Evolutionary conservation across 2,329 filamentous ascomycete species (phyloP), one percentile per base, ranked within the genome.

Genomic region (Neonectria sp.): DNA sequence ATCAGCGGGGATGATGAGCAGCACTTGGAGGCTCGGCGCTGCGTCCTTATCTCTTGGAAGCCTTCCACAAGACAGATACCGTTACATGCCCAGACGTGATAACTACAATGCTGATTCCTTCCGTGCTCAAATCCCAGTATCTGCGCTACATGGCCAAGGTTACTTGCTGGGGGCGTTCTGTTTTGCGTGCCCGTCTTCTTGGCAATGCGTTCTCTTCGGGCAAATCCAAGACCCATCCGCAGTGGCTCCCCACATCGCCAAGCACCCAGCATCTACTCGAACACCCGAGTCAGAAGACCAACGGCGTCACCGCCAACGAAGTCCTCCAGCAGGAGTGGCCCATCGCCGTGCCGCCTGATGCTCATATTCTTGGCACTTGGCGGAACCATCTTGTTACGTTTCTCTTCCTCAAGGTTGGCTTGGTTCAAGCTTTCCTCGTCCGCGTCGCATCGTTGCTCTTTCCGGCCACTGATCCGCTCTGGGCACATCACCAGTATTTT

Each of bases 141-240:
- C 31, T 27, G 13, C 52, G 25, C 17, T n/a, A n/a, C 33, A 12
- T 37, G 24, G 31, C 37, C 52, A 25, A 13, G n/a, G 53, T 27
- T 35, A 43, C 35, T 40, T 56, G 12, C 45, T 27, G 45, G 45
- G 45, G 21, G 12, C 21, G 60, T 68, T 71, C 57, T 63, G n/a
- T 45, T 63, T 62, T 17, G 46, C 60, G 59, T 60, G 63, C 63
- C 43, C 55, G 58, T 55, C 40, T n/a, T 62, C 71, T 70, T 73
- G 69, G 69, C 71, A 73, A 72, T 69, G 40, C 61, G 53, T 62
- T 62, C 69, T 68, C 69, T 55, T 72, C 67, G 71, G 67, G 55
- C 71, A 72, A 73, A 73, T 61, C 45, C 64, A n/a, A 48, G 46
- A 17, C 31, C 25, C 67, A 71, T 64, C 52, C 49, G 8, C 43